A percentile compares a stretch with the other conserved stretches of the same genome.
These are phyloP conservation scores for Ligustrum vulgare DNA, from an alignment of 257 asterid genomes.

Conservation along the genomic window DNA sequence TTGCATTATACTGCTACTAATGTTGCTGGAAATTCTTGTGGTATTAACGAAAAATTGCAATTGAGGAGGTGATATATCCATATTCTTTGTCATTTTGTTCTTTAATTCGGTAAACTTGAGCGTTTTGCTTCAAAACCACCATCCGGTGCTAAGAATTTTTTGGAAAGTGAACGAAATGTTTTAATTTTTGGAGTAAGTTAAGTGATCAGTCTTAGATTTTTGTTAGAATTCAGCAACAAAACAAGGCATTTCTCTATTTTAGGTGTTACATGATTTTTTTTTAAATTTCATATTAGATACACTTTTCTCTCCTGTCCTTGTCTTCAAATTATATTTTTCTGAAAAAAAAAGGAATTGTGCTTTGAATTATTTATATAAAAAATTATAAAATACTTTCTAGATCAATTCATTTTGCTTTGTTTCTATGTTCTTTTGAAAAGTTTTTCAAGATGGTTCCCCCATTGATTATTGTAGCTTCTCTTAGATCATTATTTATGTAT, in stretches of 20 bases:
- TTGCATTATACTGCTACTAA: too few species aligned
- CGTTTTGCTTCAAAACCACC: conserved; percentile 17
- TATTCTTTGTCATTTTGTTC: conserved; percentile 23
- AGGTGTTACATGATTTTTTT: neutral
- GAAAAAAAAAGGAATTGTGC: conserved; percentile 1
- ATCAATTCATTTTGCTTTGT: conserved; percentile 22
- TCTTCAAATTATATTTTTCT: conserved; percentile 7
- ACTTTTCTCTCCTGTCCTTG: conserved; percentile 21
- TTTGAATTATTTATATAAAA: conserved; percentile 1
- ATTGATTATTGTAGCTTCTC: conserved; percentile 22
- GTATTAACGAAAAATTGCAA: conserved; percentile 26
- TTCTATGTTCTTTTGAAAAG: conserved; percentile 4
- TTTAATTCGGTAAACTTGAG: conserved; percentile 24
- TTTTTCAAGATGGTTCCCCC: neutral
- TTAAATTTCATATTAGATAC: conserved; percentile 5
- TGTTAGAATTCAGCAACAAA: neutral
- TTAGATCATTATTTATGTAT: conserved; percentile 20
- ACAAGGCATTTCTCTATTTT: conserved; percentile 1
- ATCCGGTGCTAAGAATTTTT: neutral
- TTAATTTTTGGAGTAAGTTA: conserved; percentile 2
- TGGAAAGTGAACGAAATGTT: conserved; percentile 15
- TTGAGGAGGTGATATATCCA: conserved; percentile 42
- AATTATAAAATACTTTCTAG: conserved; percentile 26
- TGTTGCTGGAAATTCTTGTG: conserved; percentile 31
- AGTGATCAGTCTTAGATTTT: neutral